Percentiles rank a stretch among this genome's conserved stretches.
Evolutionary conservation across 352 stramenopile genomes (phyloP).

Genomic region (Phytophthora foliorum): DNA sequence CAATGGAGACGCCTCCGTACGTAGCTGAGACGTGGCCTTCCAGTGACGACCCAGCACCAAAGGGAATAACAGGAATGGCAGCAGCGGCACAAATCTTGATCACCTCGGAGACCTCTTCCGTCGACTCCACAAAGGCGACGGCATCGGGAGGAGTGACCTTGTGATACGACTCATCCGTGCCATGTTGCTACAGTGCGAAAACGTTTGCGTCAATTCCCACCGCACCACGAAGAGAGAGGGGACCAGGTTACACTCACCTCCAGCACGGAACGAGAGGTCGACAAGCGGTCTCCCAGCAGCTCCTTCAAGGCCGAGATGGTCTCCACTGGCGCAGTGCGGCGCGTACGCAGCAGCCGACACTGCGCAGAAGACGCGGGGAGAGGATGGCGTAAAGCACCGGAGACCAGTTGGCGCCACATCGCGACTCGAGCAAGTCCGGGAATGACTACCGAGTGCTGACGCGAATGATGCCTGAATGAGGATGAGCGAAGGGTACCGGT

Average conservation of each 20-base stretch:
- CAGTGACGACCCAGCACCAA: constrained; percentile 92
- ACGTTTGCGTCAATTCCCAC: constrained; percentile 1
- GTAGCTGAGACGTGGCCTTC: constrained; percentile 96
- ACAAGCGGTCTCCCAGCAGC: constrained; percentile 75
- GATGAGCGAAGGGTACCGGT: constrained; percentile 17
- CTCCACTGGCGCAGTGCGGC: constrained; percentile 47
- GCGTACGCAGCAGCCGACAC: constrained; percentile 36
- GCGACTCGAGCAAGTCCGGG: constrained; percentile 12
- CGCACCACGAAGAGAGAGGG: background rate
- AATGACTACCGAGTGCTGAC: constrained; percentile 9
- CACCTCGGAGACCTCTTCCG: constrained; percentile 91
- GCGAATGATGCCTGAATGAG: background rate
- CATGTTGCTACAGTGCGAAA: constrained; percentile 68
- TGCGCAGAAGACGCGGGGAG: background rate
- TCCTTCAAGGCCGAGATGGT: constrained; percentile 64
- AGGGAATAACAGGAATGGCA: constrained; percentile 94
- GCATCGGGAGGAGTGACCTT: constrained; percentile 77
- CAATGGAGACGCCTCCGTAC: constrained; percentile 91
- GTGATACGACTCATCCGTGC: constrained; percentile 93
- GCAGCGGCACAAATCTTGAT: constrained; percentile 88
- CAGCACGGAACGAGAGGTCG: constrained; percentile 65
- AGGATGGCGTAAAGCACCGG: constrained; percentile 6
- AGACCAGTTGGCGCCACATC: constrained; percentile 35
- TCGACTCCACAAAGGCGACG: constrained; percentile 86
- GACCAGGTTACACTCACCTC: constrained; percentile 43